Conservation (phyloP, 2,329 filamentous ascomycete genomes). For the Dactylellina sp. region DNA sequence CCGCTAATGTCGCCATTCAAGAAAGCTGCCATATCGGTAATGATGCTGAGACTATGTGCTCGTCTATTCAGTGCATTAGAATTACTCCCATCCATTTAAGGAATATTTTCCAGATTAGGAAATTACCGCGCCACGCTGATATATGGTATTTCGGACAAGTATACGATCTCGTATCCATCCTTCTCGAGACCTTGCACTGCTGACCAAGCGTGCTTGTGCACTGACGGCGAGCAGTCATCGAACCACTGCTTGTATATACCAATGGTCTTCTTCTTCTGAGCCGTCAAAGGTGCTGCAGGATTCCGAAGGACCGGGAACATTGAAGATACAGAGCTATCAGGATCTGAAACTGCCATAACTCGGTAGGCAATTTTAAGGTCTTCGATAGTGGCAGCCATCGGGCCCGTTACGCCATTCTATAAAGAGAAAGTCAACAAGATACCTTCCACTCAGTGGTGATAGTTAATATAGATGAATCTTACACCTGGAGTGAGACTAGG, state of each 20-base stretch:
- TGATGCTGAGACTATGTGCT: slow-evolving; percentile 81
- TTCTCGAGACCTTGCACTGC: slow-evolving; percentile 70
- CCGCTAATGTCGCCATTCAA: slow-evolving; percentile 66
- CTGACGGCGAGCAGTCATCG: slow-evolving; percentile 72
- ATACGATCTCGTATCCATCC: slow-evolving; percentile 69
- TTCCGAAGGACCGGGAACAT: slow-evolving; percentile 72
- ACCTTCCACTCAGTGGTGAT: not conserved
- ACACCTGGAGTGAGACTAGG: slow-evolving; percentile 67
- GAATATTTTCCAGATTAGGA: not conserved
- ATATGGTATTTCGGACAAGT: slow-evolving; percentile 73
- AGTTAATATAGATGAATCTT: slow-evolving; percentile 2
- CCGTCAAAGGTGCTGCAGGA: slow-evolving; percentile 64
- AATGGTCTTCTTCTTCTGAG: slow-evolving; percentile 70
- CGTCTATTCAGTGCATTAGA: slow-evolving; percentile 70
- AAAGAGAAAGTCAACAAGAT: not conserved
- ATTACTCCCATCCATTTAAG: not conserved
- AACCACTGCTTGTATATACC: slow-evolving; percentile 79
- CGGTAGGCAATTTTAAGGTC: slow-evolving; percentile 87
- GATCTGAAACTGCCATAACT: slow-evolving; percentile 79
- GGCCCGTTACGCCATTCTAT: slow-evolving; percentile 72
- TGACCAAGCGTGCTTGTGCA: slow-evolving; percentile 71
- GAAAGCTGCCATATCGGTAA: slow-evolving; percentile 74
- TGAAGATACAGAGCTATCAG: slow-evolving; percentile 71
- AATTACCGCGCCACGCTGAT: slow-evolving; percentile 39
- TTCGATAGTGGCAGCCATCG: slow-evolving; percentile 78